Base-by-base conservation (phyloP, 257 asterid genomes). In the Salvia hispanica region DNA sequence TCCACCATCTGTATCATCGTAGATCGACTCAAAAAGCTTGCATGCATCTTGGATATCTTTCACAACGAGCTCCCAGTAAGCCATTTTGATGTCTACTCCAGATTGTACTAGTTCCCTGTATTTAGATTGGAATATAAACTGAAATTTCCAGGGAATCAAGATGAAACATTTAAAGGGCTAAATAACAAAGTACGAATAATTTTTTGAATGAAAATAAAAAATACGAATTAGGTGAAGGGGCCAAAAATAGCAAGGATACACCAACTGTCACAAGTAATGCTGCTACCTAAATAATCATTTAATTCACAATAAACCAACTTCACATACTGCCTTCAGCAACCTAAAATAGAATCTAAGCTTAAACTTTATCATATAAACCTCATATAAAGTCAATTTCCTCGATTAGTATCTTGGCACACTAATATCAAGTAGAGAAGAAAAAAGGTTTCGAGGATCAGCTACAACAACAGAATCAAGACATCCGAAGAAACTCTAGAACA, bases 1-100 rank as follows among this genome's bases (percentile, higher is more conserved):
- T 12, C 72, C 98, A 7, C 86, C 99, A 74, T 91, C 90, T 14
- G 99, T 85, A 73, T 89, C 77, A 69, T 94, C 88, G 67, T 91
- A 94, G 69, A 94, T 89, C 54, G 86, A 62, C 85, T 94, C 98
- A 71, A 94, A 94, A 70, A 91, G 96, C 77, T 81, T 89, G 90
- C 98, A 87, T n/a, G 99, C 98, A 75, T 94, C 99, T 87, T 94
- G 99, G 57, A 94, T 94, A 77, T 94, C 99, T 83, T 87, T 91
- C 77, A 94, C 89, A 73, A 94, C 99, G 47, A 94, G 96, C 82
- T 94, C 99, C 99, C 99, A 94, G 73, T 91, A 94, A 39, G 95
- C 88, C 70, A 84, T 85, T 74, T 91, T 87, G 45, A 89, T 94
- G 86, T 94, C 96, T 74, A 85, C 87, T 76, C 99, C 98, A 74